Evolutionary conservation across 176 grass and related monocot species (phyloP).

Genomic region (Zea luxurians): DNA sequence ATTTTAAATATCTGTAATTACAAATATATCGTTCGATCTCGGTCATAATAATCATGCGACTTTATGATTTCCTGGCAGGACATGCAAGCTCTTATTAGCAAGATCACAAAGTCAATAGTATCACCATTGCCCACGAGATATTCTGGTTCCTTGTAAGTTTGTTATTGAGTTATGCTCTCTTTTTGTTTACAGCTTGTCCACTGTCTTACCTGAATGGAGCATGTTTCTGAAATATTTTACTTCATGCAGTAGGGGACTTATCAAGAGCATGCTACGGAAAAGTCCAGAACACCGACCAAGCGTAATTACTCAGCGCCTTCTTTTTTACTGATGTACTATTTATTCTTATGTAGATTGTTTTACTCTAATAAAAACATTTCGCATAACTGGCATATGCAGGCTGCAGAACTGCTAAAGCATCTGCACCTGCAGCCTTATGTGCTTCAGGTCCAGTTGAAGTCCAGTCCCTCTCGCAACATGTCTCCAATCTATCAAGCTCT

Average conservation of each 20-base stretch:
- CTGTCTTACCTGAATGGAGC: slow-evolving; percentile 28
- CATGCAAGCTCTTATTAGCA: slow-evolving; percentile 97
- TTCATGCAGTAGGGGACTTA: slow-evolving; percentile 82
- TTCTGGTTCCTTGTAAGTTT: slow-evolving; percentile 93
- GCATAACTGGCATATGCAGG: slow-evolving; percentile 46
- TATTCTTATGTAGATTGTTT: slow-evolving; percentile 26
- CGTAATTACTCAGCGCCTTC: slow-evolving; percentile 46
- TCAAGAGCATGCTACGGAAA: slow-evolving; percentile 94
- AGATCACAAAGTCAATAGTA: slow-evolving; percentile 98
- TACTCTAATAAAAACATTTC: slow-evolving; percentile 17
- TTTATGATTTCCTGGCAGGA: slow-evolving; percentile 50
- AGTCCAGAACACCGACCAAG: slow-evolving; percentile 94
- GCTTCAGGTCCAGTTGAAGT: slow-evolving; percentile 94
- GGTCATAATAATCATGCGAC: not conserved
- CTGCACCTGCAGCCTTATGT: slow-evolving; percentile 84
- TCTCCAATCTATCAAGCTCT: slow-evolving; percentile 48
- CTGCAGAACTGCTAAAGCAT: slow-evolving; percentile 83
- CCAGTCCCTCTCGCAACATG: slow-evolving; percentile 51
- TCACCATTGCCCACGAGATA: slow-evolving; percentile 84
- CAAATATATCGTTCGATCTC: not conserved
- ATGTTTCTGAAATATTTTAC: slow-evolving; percentile 35
- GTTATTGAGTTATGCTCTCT: not conserved
- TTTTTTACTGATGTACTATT: slow-evolving; percentile 8
- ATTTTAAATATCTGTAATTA: not conserved
- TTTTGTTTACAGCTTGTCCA: slow-evolving; percentile 23